Evolutionary conservation across 805 yeast species (phyloP).

Genomic region (Hanseniaspora valbyensis): DNA sequence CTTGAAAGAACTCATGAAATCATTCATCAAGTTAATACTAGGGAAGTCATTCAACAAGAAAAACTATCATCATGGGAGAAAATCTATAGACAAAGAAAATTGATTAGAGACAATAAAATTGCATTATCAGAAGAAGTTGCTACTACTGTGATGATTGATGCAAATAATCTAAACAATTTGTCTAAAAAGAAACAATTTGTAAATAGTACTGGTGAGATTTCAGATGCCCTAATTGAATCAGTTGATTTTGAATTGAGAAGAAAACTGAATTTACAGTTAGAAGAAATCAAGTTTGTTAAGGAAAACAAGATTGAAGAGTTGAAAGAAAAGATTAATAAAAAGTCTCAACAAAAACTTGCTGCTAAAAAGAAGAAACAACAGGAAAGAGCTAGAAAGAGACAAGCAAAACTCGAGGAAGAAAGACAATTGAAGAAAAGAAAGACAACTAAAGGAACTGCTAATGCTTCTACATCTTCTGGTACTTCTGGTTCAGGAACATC

Average conservation of each 20-base stretch:
- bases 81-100: conserved; percentile 4
- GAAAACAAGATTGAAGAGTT: conserved; percentile 13
- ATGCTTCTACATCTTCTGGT: conserved; percentile 12
- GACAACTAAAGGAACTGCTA: conserved; percentile 16
- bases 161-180: not conserved
- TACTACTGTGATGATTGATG: conserved; percentile 5
- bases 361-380: conserved; percentile 9
- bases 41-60: conserved; percentile 39
- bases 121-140: not conserved
- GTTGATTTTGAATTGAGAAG: conserved; percentile 10
- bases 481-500: conserved; percentile 3
- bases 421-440: conserved; percentile 8
- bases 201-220: not conserved
- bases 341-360: not conserved
- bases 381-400: conserved; percentile 10
- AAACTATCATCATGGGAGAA: conserved; percentile 2
- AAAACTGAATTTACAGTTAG: not conserved
- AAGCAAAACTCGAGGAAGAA: conserved; percentile 9
- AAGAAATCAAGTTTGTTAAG: conserved; percentile 6
- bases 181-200: conserved; percentile 6
- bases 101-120: not conserved
- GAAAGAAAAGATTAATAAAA: conserved; percentile 7
- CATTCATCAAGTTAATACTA: conserved; percentile 55
- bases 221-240: not conserved
- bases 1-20: conserved; percentile 64